Evolutionary conservation across 805 yeast genomes (phyloP).

Genomic region (Diddensiella santjacobensis): DNA sequence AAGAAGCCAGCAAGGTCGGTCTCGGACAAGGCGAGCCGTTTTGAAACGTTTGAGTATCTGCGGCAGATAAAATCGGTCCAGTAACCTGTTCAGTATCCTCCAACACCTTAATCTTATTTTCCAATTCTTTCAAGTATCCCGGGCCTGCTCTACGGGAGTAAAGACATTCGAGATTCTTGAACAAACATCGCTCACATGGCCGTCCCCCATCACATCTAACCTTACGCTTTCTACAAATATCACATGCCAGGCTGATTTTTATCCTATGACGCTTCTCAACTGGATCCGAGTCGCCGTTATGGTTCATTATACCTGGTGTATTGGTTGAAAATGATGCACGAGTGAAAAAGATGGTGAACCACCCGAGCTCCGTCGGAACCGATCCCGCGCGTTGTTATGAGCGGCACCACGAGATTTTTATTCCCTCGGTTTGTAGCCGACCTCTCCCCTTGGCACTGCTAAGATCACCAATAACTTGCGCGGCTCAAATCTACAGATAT

Average conservation of each 20-base stretch:
- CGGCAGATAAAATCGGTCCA: not conserved
- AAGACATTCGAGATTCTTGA: not conserved
- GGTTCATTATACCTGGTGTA: not conserved
- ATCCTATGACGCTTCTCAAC: not conserved
- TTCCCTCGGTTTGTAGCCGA: too few relatives aligned
- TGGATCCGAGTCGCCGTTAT: not conserved
- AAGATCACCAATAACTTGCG: too few relatives aligned
- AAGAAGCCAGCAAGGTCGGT: not conserved
- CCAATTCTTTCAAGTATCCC: not conserved
- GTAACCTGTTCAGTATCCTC: not conserved
- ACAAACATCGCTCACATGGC: not conserved
- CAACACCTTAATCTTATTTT: not conserved
- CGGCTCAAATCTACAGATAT: too few relatives aligned
- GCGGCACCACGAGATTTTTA: too few relatives aligned
- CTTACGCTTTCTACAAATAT: not conserved
- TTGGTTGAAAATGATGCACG: not conserved
- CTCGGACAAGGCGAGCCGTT: not conserved
- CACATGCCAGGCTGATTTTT: constrained; percentile 1
- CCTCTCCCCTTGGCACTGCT: too few relatives aligned
- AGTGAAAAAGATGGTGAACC: not conserved
- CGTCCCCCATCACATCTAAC: not conserved
- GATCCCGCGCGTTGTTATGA: not conserved
- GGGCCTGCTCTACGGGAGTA: not conserved
- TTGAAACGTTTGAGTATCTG: not conserved
- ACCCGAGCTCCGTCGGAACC: not conserved